A percentile compares a stretch with the other conserved stretches of the same genome.
Evolutionary conservation across 2,329 filamentous ascomycete genomes (phyloP).

Genomic region (Diaporthe ilicicola): DNA sequence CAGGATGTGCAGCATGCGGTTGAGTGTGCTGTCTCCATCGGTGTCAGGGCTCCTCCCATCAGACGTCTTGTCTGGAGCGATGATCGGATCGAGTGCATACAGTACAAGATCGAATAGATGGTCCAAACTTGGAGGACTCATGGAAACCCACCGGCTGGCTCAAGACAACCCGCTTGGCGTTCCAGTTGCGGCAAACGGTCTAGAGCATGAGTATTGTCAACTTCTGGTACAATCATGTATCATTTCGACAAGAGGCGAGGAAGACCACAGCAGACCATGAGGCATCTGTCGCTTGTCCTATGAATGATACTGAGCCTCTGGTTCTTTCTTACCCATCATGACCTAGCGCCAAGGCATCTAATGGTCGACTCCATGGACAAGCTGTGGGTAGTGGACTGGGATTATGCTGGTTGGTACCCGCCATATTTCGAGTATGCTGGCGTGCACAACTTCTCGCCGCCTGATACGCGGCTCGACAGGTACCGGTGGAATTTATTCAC

Average conservation of each 20-base stretch:
- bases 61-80: neutral
- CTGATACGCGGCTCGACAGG: neutral
- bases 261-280: neutral
- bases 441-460: neutral
- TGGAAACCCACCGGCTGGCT: neutral
- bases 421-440: constrained; percentile 1
- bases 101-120: neutral
- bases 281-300: neutral
- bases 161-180: neutral
- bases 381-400: neutral
- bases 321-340: neutral
- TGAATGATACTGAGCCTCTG: neutral
- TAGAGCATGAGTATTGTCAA: neutral
- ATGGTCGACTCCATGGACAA: neutral
- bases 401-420: neutral
- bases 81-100: neutral
- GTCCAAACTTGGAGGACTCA: neutral
- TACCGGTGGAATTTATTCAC: neutral
- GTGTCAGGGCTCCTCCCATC: neutral
- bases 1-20: neutral
- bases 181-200: neutral
- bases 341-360: neutral
- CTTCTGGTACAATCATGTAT: neutral
- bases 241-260: neutral
- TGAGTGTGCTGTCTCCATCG: neutral